A percentile compares a stretch with the other conserved stretches of the same genome.
These are phyloP conservation scores for Ophiostoma himal-ulmi DNA, from an alignment of 2,329 filamentous ascomycete genomes.

Conservation along the genomic window DNA sequence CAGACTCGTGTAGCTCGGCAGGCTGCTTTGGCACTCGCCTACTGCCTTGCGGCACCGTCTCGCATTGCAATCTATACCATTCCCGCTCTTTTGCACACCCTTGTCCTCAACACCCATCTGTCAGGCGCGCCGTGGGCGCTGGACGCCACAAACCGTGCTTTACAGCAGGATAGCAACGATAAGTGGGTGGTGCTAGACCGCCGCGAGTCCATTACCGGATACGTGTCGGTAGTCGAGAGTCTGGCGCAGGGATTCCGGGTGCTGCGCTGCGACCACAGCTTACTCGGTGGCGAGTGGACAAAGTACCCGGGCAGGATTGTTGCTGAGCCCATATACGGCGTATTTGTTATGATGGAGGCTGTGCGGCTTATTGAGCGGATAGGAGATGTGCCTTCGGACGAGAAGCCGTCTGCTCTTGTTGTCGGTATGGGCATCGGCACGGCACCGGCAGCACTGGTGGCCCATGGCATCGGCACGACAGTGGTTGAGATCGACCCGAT, in stretches of 20 bases:
- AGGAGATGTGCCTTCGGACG: slow-evolving; percentile 31
- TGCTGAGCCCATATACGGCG: slow-evolving; percentile 83
- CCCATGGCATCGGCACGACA: slow-evolving; percentile 85
- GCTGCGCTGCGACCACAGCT: slow-evolving; percentile 87
- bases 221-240: slow-evolving; percentile 84
- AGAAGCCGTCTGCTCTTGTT: slow-evolving; percentile 16
- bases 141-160: slow-evolving; percentile 56
- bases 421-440: slow-evolving; percentile 84
- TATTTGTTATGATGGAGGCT: slow-evolving; percentile 94
- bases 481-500: slow-evolving; percentile 91
- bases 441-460: slow-evolving; percentile 76
- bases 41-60: slow-evolving; percentile 63
- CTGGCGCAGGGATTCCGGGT: slow-evolving; percentile 64
- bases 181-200: slow-evolving; percentile 70
- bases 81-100: slow-evolving; percentile 67
- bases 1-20: slow-evolving; percentile 65
- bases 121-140: slow-evolving; percentile 53
- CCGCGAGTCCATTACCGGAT: slow-evolving; percentile 81
- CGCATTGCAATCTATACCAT: slow-evolving; percentile 60
- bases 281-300: slow-evolving; percentile 89
- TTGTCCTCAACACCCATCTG: slow-evolving; percentile 68
- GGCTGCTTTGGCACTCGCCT: slow-evolving; percentile 58
- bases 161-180: slow-evolving; percentile 50
- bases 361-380: slow-evolving; percentile 62
- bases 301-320: slow-evolving; percentile 49